Base-by-base conservation (phyloP, 331 rosid species). In the Acacia concinna region DNA sequence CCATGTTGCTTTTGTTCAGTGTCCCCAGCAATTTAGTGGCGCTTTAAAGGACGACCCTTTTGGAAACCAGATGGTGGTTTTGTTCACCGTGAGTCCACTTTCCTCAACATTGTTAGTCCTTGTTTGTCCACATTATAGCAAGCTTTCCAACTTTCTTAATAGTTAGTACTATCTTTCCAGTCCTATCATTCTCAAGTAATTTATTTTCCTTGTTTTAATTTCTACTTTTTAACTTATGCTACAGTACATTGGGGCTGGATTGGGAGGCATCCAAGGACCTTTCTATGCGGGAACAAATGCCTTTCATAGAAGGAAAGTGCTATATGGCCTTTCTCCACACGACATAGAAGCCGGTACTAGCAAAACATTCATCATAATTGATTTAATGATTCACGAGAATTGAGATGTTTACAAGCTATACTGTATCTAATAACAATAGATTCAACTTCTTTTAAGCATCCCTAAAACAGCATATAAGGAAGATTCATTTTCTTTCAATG, bases 21-120 rank as follows among this genome's bases (percentile, higher is more conserved):
- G 41, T 78, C 96, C 92, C 5, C 97, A 90, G 54, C 35, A 32
- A 17, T 94, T 94, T 79, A 84, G 87, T 17, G 91, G 72, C 49
- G 84, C 83, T 8, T 78, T 87, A 5, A 92, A 92, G 76, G 92
- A 94, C n/a, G 97, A 94, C 25, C 94, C 94, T 11, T 88, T 76
- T 67, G 98, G 93, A 70, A 90, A 94, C 76, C 98, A 92, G n/a
- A 0, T 90, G 32, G 37, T 35, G 0, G 46, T 88, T 59, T 0
- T 83, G 5, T 41, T 21, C 32, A 80, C 84, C 83, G 98, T 94
- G 15, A 35, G 9, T 46, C 20, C 52, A 18, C 14, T 17, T 59
- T 6, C 23, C 25, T 28, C n/a, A 17, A 15, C n/a, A 2, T 10
- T 0, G 7, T 1, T 17, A 47, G 6, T 6, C 4, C 34, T 51